Evolutionary conservation across 2,329 filamentous ascomycete species (phyloP), one percentile per base, ranked within the genome.

Genomic region (Fonsecaea multimorphosa): DNA sequence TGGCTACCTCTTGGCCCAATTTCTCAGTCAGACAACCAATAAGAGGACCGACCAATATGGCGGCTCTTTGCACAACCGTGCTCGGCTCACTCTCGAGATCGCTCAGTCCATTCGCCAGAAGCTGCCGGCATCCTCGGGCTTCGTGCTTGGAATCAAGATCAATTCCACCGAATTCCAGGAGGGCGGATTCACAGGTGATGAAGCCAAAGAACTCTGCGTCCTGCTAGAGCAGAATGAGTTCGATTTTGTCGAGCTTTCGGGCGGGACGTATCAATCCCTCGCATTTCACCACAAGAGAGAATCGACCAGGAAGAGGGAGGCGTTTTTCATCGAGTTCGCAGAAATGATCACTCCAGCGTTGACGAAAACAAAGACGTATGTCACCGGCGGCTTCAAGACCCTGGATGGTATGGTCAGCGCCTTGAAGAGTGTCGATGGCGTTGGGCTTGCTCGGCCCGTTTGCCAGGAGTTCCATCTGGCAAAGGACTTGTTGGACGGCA

Each of bases 1-100:
- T 67, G 86, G 86, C 0, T 88, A 87, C 71, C 77, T 89, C 1
- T 74, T 88, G 0, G 78, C 82, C 6, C 83, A 86, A 66, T 88
- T 88, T 72, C 73, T 88, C 19, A 82, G 80, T 3, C 75, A 78
- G 1, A 79, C 77, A 29, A 81, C 79, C 0, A 88, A 88, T 70
- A 73, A 81, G 75, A 83, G 88, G 54, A 89, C 85, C 24, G 88
- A 90, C 74, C 72, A 82, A 60, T 91, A 90, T 74, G 88, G 89
- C 58, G 88, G 89, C 63, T 82, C 80, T 73, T 86, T 89, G 69
- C 84, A 87, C 72, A 90, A 90, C 79, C 85, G 88, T 66, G 84
- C 79, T n/a, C 83, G 88, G n/a, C 73, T 90, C 40, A 78, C 88
- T 46, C 71, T 83, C 11, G 86, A 89, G 70, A 78, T 86, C 51